Base-by-base conservation (phyloP, 2,329 filamentous ascomycete species). In the Ceratocystis eucalypticola region DNA sequence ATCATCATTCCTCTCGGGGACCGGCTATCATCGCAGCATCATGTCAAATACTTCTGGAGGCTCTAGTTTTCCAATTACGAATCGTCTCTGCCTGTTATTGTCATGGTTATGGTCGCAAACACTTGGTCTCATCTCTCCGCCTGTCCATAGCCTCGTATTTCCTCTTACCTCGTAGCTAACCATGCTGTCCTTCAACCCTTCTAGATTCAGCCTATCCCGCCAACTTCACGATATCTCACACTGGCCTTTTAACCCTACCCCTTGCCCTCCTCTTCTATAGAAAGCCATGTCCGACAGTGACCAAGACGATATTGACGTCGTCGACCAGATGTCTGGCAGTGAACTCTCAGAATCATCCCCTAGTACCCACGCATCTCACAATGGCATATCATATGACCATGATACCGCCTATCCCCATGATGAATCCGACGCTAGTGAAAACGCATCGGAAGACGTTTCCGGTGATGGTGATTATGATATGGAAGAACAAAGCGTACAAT, bases 381-480 rank as follows among this genome's bases (percentile, higher is more conserved):
- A 80, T 70, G 75, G 76, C 46, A 74, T 73, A 66, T 74, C 75
- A 67, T 77, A 76, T 72, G 73, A 78, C 12, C 46, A 62, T 28
- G 67, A 66, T 30, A 44, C 59, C 69, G 70, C 73, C 69, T 74
- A 76, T 64, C 73, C 77, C 65, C 76, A 76, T 61, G 70, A 73
- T 66, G 75, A 75, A 61, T 75, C 75, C 67, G 77, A 79, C n/a
- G 78, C 79, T 66, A 76, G 75, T 50, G 77, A 80, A 44, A 67
- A 67, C 67, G 78, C 77, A 50, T 78, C 80, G 1, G 80, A 83
- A 69, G 80, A 85, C 72, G 82, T 77, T 68, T 85, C 82, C 4
- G 84, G 87, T 68, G 85, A 88, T 75, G 86, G 76, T 70, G 91
- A 96, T 75, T 96, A 88, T 73, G 88, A 90, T 73, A 85, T 87